Evolutionary conservation across 2,329 filamentous ascomycete genomes (phyloP), one percentile per base, ranked within the genome.

Genomic region (Trichoderma citrinoviride): DNA sequence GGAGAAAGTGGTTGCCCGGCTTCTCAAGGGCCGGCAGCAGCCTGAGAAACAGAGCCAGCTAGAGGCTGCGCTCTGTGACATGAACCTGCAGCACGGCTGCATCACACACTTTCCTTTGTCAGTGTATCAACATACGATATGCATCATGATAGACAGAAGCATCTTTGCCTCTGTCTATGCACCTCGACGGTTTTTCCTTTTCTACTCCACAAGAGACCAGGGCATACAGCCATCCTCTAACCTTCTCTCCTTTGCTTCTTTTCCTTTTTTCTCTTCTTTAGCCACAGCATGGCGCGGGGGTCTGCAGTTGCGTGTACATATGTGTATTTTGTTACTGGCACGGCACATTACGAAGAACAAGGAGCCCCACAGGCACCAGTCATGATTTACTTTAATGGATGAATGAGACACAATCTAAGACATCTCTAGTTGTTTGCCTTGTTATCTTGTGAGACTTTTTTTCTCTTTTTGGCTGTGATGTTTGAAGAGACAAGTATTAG

Each of bases 1-100:
- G 76, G 46, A 73, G 75, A 46, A 78, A 78, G 65, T 78, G 77
- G 77, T 68, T 78, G 21, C 72, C 74, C 15, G 71, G 68, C 1
- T 77, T 78, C 62, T 70, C 73, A 15, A 68, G 73, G 56, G 56
- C 70, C 27, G 68, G 67, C 33, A 69, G 67, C 52, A 58, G 61
- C 44, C 23, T 64, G 33, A 74, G 69, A 54, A 71, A 70, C 52
- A 74, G 69, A 52, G 68, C 71, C 58, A 69, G 66, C 58, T 74
- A 74, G 61, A 64, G 21, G 44, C 43, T 64, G 53, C 50, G 61
- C 53, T 57, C 61, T 56, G 40, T n/a, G 21, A 23, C 60, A 40
- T 63, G 50, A 55, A 54, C 25, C 8, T 27, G 23, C 7, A 58
- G 43, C 19, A 29, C 4, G 33, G 27, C n/a, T 27, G 46, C 43